phyloP scores from a whole-genome alignment of 2,329 filamentous ascomycete species.

The Stachybotrys chartarum region DNA sequence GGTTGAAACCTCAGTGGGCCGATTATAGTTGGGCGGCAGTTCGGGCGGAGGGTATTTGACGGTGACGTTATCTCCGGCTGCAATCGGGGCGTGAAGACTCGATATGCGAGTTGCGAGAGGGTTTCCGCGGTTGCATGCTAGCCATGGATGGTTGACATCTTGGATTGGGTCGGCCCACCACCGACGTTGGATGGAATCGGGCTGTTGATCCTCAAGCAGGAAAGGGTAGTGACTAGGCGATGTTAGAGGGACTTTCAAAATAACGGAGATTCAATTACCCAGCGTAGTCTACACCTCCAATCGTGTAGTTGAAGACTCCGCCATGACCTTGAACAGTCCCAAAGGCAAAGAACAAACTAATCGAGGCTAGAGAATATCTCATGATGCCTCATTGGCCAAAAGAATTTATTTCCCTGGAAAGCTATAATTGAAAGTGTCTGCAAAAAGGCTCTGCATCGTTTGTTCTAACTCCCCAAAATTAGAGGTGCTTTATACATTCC shows the following conservation, averaged over 20 bases:
- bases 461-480: no score
- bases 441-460: no score
- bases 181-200: slow-evolving; percentile 6
- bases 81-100: slow-evolving; percentile 18
- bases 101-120: slow-evolving; percentile 5
- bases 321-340: background rate
- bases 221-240: slow-evolving; percentile 4
- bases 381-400: no score
- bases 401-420: no score
- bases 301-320: slow-evolving; percentile 2
- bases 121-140: slow-evolving; percentile 7
- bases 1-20: slow-evolving; percentile 2
- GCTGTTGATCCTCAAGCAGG: slow-evolving; percentile 6
- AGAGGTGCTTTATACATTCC: no score
- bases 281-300: slow-evolving; percentile 1
- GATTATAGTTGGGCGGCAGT: slow-evolving; percentile 1
- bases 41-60: slow-evolving; percentile 20
- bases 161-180: slow-evolving; percentile 9
- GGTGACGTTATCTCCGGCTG: slow-evolving; percentile 38
- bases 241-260: background rate
- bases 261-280: background rate
- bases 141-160: slow-evolving; percentile 4
- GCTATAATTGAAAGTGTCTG: no score
- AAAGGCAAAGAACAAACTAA: background rate
- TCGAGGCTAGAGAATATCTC: background rate